Conservation (phyloP, 2,329 filamentous ascomycete species). For the Penicillium sp. region DNA sequence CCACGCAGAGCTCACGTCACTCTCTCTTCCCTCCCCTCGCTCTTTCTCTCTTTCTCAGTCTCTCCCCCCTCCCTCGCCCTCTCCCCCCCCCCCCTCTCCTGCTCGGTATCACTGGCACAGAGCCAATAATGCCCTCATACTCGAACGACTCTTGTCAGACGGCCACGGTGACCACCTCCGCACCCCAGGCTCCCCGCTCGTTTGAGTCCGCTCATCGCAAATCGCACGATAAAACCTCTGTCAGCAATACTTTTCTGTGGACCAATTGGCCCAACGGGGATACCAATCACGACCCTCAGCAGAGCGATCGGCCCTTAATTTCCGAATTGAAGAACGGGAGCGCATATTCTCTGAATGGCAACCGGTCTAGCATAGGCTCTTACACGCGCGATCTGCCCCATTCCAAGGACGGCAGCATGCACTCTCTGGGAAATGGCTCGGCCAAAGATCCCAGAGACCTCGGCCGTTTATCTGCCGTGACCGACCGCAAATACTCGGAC, state of each 20-base stretch:
- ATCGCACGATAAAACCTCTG: slow-evolving; percentile 39
- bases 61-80: slow-evolving; percentile 13
- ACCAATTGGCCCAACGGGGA: slow-evolving; percentile 43
- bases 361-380: slow-evolving; percentile 43
- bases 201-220: slow-evolving; percentile 39
- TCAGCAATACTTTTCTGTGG: slow-evolving; percentile 44
- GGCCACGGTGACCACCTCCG: slow-evolving; percentile 22
- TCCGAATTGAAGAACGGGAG: slow-evolving; percentile 46
- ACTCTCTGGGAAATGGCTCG: slow-evolving; percentile 40
- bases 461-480: slow-evolving; percentile 22
- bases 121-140: slow-evolving; percentile 36
- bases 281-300: slow-evolving; percentile 33
- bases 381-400: slow-evolving; percentile 38
- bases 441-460: slow-evolving; percentile 29
- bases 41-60: not conserved
- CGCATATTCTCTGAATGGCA: slow-evolving; percentile 56
- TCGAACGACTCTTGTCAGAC: slow-evolving; percentile 33
- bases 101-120: not conserved
- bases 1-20: slow-evolving; percentile 30
- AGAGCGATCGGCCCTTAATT: slow-evolving; percentile 36
- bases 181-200: slow-evolving; percentile 33
- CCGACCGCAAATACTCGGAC: slow-evolving; percentile 29
- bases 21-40: slow-evolving; percentile 11
- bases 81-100: slow-evolving; percentile 2
- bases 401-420: slow-evolving; percentile 43